Conservation (phyloP, 2,329 filamentous ascomycete genomes). For the Ilyonectria destructans region DNA sequence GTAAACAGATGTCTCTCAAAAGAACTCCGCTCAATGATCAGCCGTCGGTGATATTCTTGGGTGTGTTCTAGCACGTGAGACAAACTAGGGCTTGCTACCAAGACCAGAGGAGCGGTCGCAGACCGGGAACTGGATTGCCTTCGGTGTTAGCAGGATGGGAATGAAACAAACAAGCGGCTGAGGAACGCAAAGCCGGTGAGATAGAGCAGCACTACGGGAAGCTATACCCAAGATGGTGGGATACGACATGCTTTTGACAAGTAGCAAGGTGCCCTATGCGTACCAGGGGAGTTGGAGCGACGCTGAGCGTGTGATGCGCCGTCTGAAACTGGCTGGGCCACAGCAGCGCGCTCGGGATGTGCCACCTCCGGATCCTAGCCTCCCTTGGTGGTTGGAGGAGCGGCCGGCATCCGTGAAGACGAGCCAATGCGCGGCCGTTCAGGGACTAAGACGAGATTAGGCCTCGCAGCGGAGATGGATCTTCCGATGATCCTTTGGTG, state of each 20-base stretch:
- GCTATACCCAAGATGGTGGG: constrained; percentile 15
- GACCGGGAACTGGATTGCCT: not conserved
- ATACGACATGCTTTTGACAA: constrained; percentile 15
- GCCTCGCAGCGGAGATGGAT: constrained; percentile 4
- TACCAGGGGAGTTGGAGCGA: constrained; percentile 32
- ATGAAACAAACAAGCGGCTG: constrained; percentile 32
- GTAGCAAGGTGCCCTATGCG: not conserved
- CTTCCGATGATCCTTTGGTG: constrained; percentile 10
- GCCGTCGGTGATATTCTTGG: constrained; percentile 22
- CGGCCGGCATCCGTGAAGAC: constrained; percentile 19
- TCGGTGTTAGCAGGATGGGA: constrained; percentile 10
- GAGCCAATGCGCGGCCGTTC: constrained; percentile 16
- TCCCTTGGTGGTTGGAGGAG: constrained; percentile 35
- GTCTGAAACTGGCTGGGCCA: constrained; percentile 49
- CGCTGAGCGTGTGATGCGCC: constrained; percentile 30
- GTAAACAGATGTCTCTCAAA: constrained; percentile 1
- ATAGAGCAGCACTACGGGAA: not conserved
- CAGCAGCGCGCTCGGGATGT: constrained; percentile 50
- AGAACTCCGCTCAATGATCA: constrained; percentile 2
- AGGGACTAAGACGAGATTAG: constrained; percentile 12
- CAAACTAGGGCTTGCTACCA: constrained; percentile 14
- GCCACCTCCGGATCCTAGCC: constrained; percentile 52
- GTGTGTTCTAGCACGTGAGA: constrained; percentile 12
- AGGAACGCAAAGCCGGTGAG: constrained; percentile 6
- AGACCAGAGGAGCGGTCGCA: not conserved